A percentile compares a stretch with the other conserved stretches of the same genome.
Evolutionary conservation across 106 monocot genomes (phyloP).

Genomic region (Dactylorhiza incarnata): DNA sequence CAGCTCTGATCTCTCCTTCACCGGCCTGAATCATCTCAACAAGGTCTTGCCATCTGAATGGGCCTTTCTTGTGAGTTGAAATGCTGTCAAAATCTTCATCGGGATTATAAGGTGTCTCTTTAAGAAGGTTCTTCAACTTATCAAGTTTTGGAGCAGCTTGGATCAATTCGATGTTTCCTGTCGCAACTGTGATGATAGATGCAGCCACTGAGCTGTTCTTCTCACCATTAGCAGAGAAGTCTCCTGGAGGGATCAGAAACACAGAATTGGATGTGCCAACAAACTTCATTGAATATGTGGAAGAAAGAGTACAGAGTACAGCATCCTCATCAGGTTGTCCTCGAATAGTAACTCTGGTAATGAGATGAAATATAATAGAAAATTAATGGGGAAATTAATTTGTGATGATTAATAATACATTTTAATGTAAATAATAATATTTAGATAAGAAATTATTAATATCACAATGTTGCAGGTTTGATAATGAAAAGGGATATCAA

Average conservation of each 20-base stretch:
- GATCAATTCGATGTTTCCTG: constrained; percentile 59
- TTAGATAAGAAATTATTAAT: background rate
- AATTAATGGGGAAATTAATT: background rate
- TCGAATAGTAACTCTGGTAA: constrained; percentile 59
- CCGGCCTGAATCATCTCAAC: constrained; percentile 66
- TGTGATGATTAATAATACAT: background rate
- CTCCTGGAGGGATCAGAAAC: constrained; percentile 67
- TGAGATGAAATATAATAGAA: background rate
- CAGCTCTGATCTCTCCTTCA: constrained; percentile 58
- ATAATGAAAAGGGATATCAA: background rate
- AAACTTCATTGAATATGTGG: constrained; percentile 89
- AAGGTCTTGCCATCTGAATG: constrained; percentile 76
- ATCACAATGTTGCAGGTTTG: background rate
- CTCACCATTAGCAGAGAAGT: constrained; percentile 4
- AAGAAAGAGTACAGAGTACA: constrained; percentile 71
- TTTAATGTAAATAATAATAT: background rate
- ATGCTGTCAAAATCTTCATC: constrained; percentile 51
- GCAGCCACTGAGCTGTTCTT: constrained; percentile 3
- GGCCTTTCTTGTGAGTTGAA: constrained; percentile 4
- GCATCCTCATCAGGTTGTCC: constrained; percentile 82
- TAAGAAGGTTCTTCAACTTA: constrained; percentile 56
- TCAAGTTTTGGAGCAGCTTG: constrained; percentile 83
- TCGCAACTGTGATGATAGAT: constrained; percentile 70
- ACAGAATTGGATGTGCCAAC: constrained; percentile 87
- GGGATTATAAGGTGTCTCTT: constrained; percentile 57